Conservation (phyloP, 768 basidiomycete species). For the Leucocoprinus sp. region DNA sequence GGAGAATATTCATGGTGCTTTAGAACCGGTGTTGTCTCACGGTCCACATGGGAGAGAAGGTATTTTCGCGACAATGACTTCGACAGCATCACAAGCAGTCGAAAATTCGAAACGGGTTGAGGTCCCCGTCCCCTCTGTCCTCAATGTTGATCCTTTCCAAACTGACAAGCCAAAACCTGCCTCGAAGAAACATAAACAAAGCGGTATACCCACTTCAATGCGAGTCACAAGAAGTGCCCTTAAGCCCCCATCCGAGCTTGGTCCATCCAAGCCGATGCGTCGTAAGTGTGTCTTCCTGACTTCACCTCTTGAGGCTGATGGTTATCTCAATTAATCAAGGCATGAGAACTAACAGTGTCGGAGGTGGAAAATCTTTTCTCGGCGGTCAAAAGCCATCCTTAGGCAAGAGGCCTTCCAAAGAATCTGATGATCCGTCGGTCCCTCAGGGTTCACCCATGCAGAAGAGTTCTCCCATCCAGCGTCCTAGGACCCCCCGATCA, state of each 20-base stretch:
- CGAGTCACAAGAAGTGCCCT: slow-evolving; percentile 8
- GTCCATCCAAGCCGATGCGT: neutral
- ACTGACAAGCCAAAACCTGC: neutral
- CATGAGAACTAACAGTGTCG: neutral
- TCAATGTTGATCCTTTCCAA: neutral
- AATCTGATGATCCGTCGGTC: slow-evolving; percentile 10
- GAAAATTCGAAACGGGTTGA: neutral
- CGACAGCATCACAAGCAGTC: neutral
- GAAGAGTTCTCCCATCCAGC: slow-evolving; percentile 19
- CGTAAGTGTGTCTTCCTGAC: neutral
- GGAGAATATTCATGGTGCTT: neutral
- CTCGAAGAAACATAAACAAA: slow-evolving; percentile 5
- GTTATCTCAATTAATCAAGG: no score
- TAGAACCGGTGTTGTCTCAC: neutral
- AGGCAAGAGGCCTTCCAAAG: slow-evolving; percentile 1
- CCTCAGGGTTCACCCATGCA: slow-evolving; percentile 28
- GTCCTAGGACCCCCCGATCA: slow-evolving; percentile 13
- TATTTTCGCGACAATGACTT: neutral
- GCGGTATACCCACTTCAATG: slow-evolving; percentile 9
- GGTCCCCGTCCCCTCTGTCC: neutral
- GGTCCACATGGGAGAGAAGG: neutral
- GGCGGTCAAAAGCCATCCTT: slow-evolving; percentile 4
- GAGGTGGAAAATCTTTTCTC: neutral
- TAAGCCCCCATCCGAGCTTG: neutral
- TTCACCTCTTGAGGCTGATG: neutral